Evolutionary conservation across 2,329 filamentous ascomycete genomes (phyloP), one percentile per base, ranked within the genome.

Genomic region (Ustilaginoidea virens): DNA sequence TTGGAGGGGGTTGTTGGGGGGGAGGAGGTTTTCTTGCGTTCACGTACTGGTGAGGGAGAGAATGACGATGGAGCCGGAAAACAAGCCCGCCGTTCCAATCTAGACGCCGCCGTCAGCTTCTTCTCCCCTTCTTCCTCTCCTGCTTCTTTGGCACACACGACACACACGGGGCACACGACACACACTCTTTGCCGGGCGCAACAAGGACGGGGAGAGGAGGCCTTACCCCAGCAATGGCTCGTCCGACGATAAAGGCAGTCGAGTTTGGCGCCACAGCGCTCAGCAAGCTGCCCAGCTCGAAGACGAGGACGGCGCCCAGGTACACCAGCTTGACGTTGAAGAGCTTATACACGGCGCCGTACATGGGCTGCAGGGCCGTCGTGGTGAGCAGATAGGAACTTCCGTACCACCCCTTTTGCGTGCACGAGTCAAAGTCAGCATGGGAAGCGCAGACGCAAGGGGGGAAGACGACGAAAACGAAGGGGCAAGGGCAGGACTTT

Each of bases 331-430:
- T 66, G 43, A 66, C 52, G 36, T 53, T 54, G 47, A 66, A 67
- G 30, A 57, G 51, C 42, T 58, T 59, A 48, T 64, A 66, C 21
- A 67, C 40, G 11, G 52, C 57, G 25, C 63, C 63, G 33, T 63
- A 66, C 37, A 60, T 53, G 27, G 58, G 60, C 43, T 64, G 60
- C 25, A 66, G 50, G 9, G 61, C 58, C 17, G 61, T 61, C 22
- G 56, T 58, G 14, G 59, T 61, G 25, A 66, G 55, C 4, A 66
- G 48, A 36, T 65, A 66, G 3, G 59, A 37, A 8, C 60, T 53
- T 36, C 60, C 61, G 44, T 66, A 65, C 60, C 60, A 74, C 35
- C 66, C 51, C n/a, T n/a, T n/a, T n/a, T n/a, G n/a, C n/a, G n/a
- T n/a, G n/a, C n/a, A n/a, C n/a, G n/a, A n/a, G n/a, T n/a, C n/a